Base-by-base conservation (phyloP, 495 filamentous ascomycete species). In the Cercophora sp. region DNA sequence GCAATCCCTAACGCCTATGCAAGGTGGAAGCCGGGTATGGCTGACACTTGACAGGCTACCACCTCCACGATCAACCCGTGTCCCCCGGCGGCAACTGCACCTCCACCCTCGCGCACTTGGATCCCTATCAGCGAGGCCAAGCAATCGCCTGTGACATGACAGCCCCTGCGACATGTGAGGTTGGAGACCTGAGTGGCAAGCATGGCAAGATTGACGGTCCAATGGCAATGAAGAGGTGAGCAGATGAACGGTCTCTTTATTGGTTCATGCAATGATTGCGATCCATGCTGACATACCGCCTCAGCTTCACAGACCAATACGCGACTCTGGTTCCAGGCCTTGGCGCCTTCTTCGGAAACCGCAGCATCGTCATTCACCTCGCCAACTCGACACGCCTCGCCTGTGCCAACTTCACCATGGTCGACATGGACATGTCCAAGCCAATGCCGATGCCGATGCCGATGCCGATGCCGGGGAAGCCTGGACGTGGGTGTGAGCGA, bases 391-490 rank as follows among this genome's bases (percentile, higher is more conserved):
- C 37, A 19, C 37, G 37, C 5, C 13, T 41, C 15, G 37, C 37
- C 37, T 41, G 37, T 19, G 37, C 37, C 18, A 41, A 41, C 37
- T 41, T 41, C 22, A 41, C 37, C 37, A 32, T 32, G 27, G n/a
- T n/a, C n/a, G 18, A n/a, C 13, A 16, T 16, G 13, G 32, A 36
- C 9, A 36, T 36, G 32, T 11, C 4, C 9, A 36, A n/a, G 32
- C 18, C 29, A 13, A 39, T 39, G 35, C 15, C 35, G 35, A 6
- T 16, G 6, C 9, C 18, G 35, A 41, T 41, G 37, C 37, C 37
- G 3, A 36, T 36, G 32, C 32, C 32, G 32, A 36, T 36, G 32
- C 32, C 32, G 13, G 18, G 13, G 9, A 36, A 36, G 32, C 32
- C 32, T 11, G 32, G 29, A 32, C 29, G 29, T 13, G 13, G 6